Evolutionary conservation across 2,329 filamentous ascomycete genomes (phyloP), one percentile per base, ranked within the genome.

Genomic region (Metarhizium robertsii): DNA sequence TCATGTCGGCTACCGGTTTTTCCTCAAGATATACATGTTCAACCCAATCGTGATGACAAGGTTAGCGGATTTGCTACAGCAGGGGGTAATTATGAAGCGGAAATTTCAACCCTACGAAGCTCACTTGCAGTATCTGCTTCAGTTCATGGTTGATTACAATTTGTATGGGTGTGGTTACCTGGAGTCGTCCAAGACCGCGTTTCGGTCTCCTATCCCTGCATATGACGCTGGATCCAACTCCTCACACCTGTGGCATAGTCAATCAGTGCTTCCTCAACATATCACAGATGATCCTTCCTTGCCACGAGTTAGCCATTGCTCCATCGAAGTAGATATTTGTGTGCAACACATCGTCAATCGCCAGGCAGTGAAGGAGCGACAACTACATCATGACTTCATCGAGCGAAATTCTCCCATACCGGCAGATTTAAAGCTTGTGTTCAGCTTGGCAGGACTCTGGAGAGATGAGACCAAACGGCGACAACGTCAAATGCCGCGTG

Each of bases 141-240:
- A 99, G 71, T 99, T 95, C 82, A 97, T 99, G 94, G 88, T 87
- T 60, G 95, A 99, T 69, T 99, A 95, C 75, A 99, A 96, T 67
- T 76, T 99, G 61, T 97, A 95, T 68, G 95, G 95, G 6, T 99
- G 94, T 67, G 86, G 84, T 55, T 95, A 92, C 64, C 84, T 97
- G 60, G 82, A 92, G 57, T 87, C 84, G 52, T 76, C 76, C 10
- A 88, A 83, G 59, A 82, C 85, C 1, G 78, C 73, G 32, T 96
- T 96, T 66, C 83, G 94, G 54, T 76, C 77, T 2, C 91, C 91
- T 0, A 75, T 96, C 2, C 92, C 92, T 0, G 74, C 79, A 8
- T 84, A 82, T 63, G 75, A 84, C n/a, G 79, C 86, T 25, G 73
- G 84, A 6, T 70, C 67, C n/a, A 78, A 79, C 56, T 73, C 79